phyloP scores from a whole-genome alignment of 768 basidiomycete genomes.

The Termitomyces eurrhizus region DNA sequence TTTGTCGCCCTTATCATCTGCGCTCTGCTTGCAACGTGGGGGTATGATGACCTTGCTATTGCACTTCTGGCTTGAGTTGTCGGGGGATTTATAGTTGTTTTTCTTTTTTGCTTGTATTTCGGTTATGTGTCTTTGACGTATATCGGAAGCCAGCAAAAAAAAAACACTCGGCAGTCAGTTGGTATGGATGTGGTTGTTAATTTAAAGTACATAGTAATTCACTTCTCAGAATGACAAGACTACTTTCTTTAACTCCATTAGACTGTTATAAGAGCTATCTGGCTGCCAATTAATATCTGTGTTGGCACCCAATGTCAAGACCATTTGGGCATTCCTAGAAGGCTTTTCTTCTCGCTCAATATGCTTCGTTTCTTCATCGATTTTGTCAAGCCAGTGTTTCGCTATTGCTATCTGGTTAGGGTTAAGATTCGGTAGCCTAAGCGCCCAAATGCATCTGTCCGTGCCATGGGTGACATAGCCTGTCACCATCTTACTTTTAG shows the following conservation, averaged over 20 bases:
- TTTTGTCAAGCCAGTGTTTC: conserved; percentile 49
- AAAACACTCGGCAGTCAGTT: too few relatives aligned
- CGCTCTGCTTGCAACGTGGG: conserved; percentile 59
- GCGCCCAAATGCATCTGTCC: conserved; percentile 60
- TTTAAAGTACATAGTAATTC: too few relatives aligned
- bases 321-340: conserved; percentile 29
- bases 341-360: conserved; percentile 33
- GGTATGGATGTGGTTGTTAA: too few relatives aligned
- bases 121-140: conserved; percentile 6
- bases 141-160: conserved; percentile 13
- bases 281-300: conserved; percentile 49
- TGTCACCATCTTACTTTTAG: conserved; percentile 18
- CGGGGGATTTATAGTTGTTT: conserved; percentile 39
- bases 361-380: conserved; percentile 40
- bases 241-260: conserved; percentile 24
- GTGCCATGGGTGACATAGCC: conserved; percentile 71
- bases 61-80: conserved; percentile 60
- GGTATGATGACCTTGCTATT: conserved; percentile 52
- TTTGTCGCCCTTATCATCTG: conserved; percentile 45
- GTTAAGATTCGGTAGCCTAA: conserved; percentile 48
- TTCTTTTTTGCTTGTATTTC: conserved; percentile 21
- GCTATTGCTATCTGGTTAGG: conserved; percentile 44
- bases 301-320: conserved; percentile 51
- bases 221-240: background rate
- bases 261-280: conserved; percentile 51